Percentiles rank a stretch among this genome's conserved stretches.
phyloP scores from a whole-genome alignment of 345 rosid genomes.

The Populus nigra region DNA sequence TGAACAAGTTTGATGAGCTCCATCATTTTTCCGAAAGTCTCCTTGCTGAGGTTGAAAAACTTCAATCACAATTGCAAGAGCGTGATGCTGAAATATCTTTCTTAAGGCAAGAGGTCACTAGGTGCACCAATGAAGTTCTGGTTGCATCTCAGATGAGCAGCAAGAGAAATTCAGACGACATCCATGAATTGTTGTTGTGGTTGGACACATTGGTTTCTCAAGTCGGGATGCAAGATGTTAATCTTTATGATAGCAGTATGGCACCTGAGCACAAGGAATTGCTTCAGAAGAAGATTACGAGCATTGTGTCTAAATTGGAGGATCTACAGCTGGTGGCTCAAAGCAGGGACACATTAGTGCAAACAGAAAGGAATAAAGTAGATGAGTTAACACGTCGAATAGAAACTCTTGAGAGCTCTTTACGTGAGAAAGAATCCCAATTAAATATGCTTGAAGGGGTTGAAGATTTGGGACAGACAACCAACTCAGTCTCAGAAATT shows the following conservation, averaged over 20 bases:
- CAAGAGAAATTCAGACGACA: conserved; percentile 55
- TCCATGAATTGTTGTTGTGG: conserved; percentile 58
- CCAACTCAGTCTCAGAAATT: conserved; percentile 52
- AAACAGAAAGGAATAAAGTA: conserved; percentile 63
- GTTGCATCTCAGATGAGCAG: conserved; percentile 59
- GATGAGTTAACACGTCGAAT: conserved; percentile 62
- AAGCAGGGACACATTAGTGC: conserved; percentile 61
- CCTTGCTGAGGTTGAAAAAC: conserved; percentile 80
- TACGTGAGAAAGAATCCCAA: conserved; percentile 64
- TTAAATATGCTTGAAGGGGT: conserved; percentile 49
- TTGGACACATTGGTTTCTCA: conserved; percentile 51
- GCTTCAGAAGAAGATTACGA: conserved; percentile 51
- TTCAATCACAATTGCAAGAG: conserved; percentile 79
- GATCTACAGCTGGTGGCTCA: conserved; percentile 50
- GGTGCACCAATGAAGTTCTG: conserved; percentile 87
- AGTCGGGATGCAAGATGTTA: conserved; percentile 39
- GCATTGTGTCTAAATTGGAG: conserved; percentile 57
- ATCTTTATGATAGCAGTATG: conserved; percentile 36
- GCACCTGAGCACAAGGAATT: conserved; percentile 56
- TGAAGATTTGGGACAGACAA: conserved; percentile 39
- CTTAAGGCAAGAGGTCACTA: conserved; percentile 94
- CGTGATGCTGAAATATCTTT: conserved; percentile 88
- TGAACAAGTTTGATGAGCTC: conserved; percentile 90
- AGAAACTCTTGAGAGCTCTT: conserved; percentile 58
- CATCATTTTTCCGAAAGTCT: conserved; percentile 81